Base-by-base conservation (phyloP, 2,329 filamentous ascomycete species). In the Pseudofabraea citricarpa region DNA sequence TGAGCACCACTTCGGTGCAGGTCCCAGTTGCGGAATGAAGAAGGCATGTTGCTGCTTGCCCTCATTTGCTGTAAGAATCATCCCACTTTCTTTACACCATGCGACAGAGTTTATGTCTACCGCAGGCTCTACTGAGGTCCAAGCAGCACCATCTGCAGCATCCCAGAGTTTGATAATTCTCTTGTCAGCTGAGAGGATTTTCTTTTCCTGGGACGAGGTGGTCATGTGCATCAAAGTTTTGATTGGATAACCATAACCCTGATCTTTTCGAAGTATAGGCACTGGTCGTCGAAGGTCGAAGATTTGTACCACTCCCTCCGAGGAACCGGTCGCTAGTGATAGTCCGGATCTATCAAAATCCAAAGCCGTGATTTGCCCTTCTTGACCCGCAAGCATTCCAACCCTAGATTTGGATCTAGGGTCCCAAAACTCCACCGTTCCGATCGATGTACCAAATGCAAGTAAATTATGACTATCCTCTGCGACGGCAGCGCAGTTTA, bases 401-500 rank as follows among this genome's bases (percentile, higher is more conserved):
- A 91, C 85, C 45, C 89, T 77, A 43, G 84, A 85, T 60, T 89
- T 85, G 22, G 87, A 90, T 47, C 93, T 79, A 1, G 90, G 79
- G 61, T 98, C 93, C 88, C 90, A 98, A 59, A 97, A 91, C 62
- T 98, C 93, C 20, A 97, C 88, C 1, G 91, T 95, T n/a, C 93
- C 91, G 44, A 93, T 71, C 3, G 89, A 90, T 1, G 93, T 98
- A 41, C 94, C 93, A 57, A 98, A 98, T 0, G 91, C 90, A 24
- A 90, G 75, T 4, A 98, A 73, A 44, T 93, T 93, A 63, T 98
- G 93, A 37, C 87, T 90, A 31, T 84, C 78, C 61, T 96, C 88
- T 3, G 93, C 93, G 47, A 95, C 80, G 3, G 90, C 85, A 10
- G 82, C 91, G 6, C 83, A 83, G 60, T 97, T 96, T 41, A 97